Base-by-base conservation (phyloP, 257 asterid genomes). In the Solanum clarkiae region DNA sequence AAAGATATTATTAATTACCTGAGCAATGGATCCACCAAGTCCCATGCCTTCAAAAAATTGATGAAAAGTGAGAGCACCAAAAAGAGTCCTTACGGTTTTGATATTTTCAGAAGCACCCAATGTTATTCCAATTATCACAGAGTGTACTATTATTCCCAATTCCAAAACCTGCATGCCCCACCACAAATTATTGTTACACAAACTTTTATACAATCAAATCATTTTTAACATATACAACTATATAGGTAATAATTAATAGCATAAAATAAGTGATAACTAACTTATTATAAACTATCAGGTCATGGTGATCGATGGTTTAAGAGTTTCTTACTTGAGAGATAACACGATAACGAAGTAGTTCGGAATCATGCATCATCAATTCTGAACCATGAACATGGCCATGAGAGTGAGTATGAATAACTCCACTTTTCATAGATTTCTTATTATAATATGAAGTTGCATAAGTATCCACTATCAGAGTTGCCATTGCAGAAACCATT, bases 401-500 rank as follows among this genome's bases (percentile, higher is more conserved):
- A 80, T 88, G 90, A 1, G 87, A 71, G 62, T 86, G 87, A 55
- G 83, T 85, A 54, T 65, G 81, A 12, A 70, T 4, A 26, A 62
- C 87, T 2, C 68, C 79, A 77, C 10, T 80, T 49, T 10, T 12
- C 2, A 6, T n/a, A 66, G 17, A 2, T 6, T 56, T 80, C 6
- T 65, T 13, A 54, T 65, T 55, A 6, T 57, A 84, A 36, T 88
- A 86, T 1, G 75, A 49, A 4, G 87, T 88, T 1, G 89, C 90
- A 45, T 81, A 84, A 1, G 87, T 51, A 51, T 88, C 90, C 57
- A 88, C 86, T 72, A 88, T 63, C 12, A 88, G 32, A 11, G 88
- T 85, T 3, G 40, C 83, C 15, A 88, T 88, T 1, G 88, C 88
- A 17, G 87, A 54, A 29, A 88, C 60, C 90, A 88, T 88, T 0